Evolutionary conservation across 2,329 filamentous ascomycete genomes (phyloP).

Genomic region (Arthrobotrys conoides): DNA sequence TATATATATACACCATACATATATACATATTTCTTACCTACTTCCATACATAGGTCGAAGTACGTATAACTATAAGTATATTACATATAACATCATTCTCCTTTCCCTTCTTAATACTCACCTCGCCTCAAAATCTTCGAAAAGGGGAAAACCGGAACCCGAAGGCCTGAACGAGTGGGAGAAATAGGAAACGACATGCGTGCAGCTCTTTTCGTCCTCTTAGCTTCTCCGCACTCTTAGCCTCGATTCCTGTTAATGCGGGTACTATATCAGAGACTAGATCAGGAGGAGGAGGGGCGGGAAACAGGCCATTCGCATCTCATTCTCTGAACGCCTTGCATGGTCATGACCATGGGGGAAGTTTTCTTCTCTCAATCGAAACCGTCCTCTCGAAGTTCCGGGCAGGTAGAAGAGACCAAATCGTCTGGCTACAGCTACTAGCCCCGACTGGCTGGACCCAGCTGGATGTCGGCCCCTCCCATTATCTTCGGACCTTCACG

Average conservation of each 20-base stretch:
- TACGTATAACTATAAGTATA: too few relatives aligned
- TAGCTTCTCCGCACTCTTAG: conserved; percentile 51
- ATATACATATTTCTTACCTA: neutral
- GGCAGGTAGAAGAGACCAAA: conserved; percentile 19
- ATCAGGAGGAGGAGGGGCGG: neutral
- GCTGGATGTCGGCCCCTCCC: neutral
- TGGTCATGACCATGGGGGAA: neutral
- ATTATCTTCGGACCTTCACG: conserved; percentile 36
- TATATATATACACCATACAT: neutral
- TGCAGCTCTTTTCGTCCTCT: conserved; percentile 38
- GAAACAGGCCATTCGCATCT: conserved; percentile 37
- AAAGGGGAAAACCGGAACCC: conserved; percentile 55
- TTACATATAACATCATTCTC: conserved; percentile 2
- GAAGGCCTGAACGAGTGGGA: conserved; percentile 20
- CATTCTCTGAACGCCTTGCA: conserved; percentile 45
- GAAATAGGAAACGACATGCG: conserved; percentile 58
- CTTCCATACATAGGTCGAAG: too few relatives aligned
- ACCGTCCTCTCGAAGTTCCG: conserved; percentile 15
- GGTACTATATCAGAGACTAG: conserved; percentile 17
- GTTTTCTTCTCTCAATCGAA: neutral
- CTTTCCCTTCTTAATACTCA: conserved; percentile 8
- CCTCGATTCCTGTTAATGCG: conserved; percentile 46
- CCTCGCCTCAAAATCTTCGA: conserved; percentile 52
- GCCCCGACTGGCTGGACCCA: neutral
- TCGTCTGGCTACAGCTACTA: neutral